Percentiles rank a stretch among this genome's conserved stretches.
Conservation (phyloP, 495 filamentous ascomycete species). For the Penicillium parvum region DNA sequence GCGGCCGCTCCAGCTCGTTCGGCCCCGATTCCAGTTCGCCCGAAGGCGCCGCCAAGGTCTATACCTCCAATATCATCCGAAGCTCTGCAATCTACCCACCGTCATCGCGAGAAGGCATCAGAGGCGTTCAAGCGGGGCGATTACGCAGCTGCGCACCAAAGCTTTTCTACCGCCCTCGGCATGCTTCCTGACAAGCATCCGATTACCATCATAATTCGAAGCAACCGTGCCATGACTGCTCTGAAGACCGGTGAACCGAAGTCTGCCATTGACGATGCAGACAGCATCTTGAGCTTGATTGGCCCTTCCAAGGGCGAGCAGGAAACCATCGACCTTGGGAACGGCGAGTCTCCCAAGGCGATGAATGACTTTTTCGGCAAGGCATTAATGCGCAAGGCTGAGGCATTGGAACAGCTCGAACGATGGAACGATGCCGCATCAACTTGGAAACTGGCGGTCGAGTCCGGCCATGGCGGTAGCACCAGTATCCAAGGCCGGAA, state of each 20-base stretch:
- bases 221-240: conserved; percentile 85
- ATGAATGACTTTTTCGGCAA: conserved; percentile 94
- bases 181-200: conserved; percentile 78
- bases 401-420: conserved; percentile 92
- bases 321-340: conserved; percentile 69
- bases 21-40: conserved; percentile 40
- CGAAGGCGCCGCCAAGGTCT: conserved; percentile 52
- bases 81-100: conserved; percentile 65
- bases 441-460: conserved; percentile 77
- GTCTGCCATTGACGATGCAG: conserved; percentile 75
- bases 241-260: conserved; percentile 89
- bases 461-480: conserved; percentile 75
- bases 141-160: conserved; percentile 76
- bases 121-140: conserved; percentile 92
- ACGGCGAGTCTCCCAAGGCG: conserved; percentile 63
- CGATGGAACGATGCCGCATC: conserved; percentile 80
- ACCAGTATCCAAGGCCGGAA: conserved; percentile 82
- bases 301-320: conserved; percentile 71
- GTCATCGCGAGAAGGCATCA: conserved; percentile 73
- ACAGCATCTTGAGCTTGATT: conserved; percentile 73
- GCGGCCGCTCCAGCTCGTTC: conserved; percentile 22
- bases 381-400: conserved; percentile 88
- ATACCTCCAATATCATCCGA: conserved; percentile 65
- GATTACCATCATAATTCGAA: conserved; percentile 76
- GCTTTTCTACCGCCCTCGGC: conserved; percentile 71